Evolutionary conservation across 768 basidiomycete species (phyloP), one percentile per base, ranked within the genome.

Genomic region (Lanmaoa rubissima): DNA sequence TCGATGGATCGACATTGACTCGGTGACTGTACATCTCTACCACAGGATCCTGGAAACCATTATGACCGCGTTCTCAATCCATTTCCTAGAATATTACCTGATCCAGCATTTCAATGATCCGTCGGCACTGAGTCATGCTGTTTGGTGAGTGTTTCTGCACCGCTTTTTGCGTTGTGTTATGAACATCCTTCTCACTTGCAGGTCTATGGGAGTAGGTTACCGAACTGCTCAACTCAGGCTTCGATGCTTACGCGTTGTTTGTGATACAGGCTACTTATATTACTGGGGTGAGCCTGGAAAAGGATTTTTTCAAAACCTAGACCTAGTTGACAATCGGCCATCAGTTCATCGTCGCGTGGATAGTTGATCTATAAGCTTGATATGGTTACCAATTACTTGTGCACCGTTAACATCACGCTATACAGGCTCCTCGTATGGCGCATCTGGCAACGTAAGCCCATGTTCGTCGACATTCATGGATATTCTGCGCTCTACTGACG

Each of bases 361-460:
- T 31, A 2, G 56, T 58, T 10, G 48, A 60, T 39, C 19, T 58
- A 56, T 53, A 40, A 16, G 59, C 21, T 41, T 4, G 11, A 28
- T 34, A 7, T 28, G 28, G 28, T 28, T 28, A 35, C 17, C n/a
- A 12, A 31, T 41, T 0, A 9, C 24, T 31, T n/a, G 24, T 31
- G 28, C 1, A 19, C 8, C 17, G n/a, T 36, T 51, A 12, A 57
- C 4, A 2, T 7, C 28, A 17, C n/a, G 4, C 17, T 39, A 16
- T 35, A 21, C 44, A 64, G 63, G 11, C 58, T 48, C 40, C 58
- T 61, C 28, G 38, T 65, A 31, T 64, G 63, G 63, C 63, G 63
- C 24, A 54, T 65, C 19, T 57, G 59, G 59, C 55, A 56, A 48
- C 19, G 63, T 64, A 47, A 55, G 63, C 28, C 10, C 32, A 24